These are phyloP conservation scores for Daldinia concentrica DNA, from an alignment of 495 filamentous ascomycete species.

Conservation along the genomic window DNA sequence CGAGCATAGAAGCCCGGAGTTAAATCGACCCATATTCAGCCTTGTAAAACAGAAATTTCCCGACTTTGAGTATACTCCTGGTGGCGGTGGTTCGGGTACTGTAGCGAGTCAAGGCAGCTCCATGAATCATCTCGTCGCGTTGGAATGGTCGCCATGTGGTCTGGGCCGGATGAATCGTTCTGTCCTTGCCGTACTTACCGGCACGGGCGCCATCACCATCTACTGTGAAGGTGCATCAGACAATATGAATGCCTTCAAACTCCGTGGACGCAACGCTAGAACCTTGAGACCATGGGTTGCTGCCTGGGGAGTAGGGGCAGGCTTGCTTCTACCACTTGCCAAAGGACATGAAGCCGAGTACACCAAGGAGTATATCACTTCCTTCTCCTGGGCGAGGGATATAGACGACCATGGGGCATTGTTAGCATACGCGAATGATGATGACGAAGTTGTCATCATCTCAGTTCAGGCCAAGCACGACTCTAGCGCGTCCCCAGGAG, in stretches of 20 bases:
- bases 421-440: conserved; percentile 56
- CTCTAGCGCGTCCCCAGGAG: conserved; percentile 25
- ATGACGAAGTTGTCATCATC: conserved; percentile 54
- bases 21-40: conserved; percentile 43
- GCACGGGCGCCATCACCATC: conserved; percentile 52
- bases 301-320: conserved; percentile 58
- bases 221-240: conserved; percentile 54
- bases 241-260: conserved; percentile 24
- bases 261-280: conserved; percentile 34
- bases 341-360: conserved; percentile 38
- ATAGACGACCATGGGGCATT: conserved; percentile 49
- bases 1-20: conserved; percentile 34
- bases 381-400: conserved; percentile 58
- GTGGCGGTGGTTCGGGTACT: conserved; percentile 53
- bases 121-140: conserved; percentile 56
- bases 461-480: conserved; percentile 49
- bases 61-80: conserved; percentile 39
- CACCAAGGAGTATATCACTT: conserved; percentile 52
- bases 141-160: conserved; percentile 58
- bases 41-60: conserved; percentile 32
- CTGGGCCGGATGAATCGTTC: conserved; percentile 56
- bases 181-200: conserved; percentile 54
- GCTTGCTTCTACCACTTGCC: conserved; percentile 52
- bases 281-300: conserved; percentile 41
- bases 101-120: conserved; percentile 57